Base-by-base conservation (phyloP, 371 early-diverging fungal species). In the Mucor velutinosus region DNA sequence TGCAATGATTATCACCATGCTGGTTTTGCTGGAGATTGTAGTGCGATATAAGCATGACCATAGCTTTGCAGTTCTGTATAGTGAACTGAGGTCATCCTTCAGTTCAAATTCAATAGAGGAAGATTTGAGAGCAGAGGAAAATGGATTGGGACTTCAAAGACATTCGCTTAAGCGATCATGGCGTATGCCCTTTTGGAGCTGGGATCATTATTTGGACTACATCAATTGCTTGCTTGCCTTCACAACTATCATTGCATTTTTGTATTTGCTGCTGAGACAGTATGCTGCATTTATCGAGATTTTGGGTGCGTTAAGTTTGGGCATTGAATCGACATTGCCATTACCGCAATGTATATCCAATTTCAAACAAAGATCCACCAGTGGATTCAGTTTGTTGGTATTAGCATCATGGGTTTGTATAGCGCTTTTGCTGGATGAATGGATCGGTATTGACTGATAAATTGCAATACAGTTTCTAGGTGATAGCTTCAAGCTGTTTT, bases 401-500 rank as follows among this genome's bases (percentile, higher is more conserved):
- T 58, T 82, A 19, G 76, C 62, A 15, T 67, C 76, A 45, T 82
- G 82, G 82, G 82, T 82, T 74, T 51, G 51, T 51, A 21, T 23
- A 12, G 12, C 12, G 6, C 23, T 21, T 10, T 70, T 53, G 33
- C 33, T 23, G 33, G 14, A 45, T 47, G 1, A 27, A 41, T 25
- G 7, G 21, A 30, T 32, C 4, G 45, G 19, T 12, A 1, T 19
- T 10, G 30, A 37, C 15, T 19, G 45, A n/a, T 17, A 39, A 14
- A 33, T 49, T 29, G 37, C 33, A 30, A 30, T 32, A 3, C 69
- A 80, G 89, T 80, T 87, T 21, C 41, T 85, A 39, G 90, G 90
- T n/a, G 90, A 90, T 65, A 72, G 83, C 10, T 88, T 89, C 74
- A 90, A 90, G 71, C 73, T 86, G 10, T 83, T 81, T 68, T 88